Evolutionary conservation across 495 filamentous ascomycete genomes (phyloP).

Genomic region (Penicillium longicatenatum): DNA sequence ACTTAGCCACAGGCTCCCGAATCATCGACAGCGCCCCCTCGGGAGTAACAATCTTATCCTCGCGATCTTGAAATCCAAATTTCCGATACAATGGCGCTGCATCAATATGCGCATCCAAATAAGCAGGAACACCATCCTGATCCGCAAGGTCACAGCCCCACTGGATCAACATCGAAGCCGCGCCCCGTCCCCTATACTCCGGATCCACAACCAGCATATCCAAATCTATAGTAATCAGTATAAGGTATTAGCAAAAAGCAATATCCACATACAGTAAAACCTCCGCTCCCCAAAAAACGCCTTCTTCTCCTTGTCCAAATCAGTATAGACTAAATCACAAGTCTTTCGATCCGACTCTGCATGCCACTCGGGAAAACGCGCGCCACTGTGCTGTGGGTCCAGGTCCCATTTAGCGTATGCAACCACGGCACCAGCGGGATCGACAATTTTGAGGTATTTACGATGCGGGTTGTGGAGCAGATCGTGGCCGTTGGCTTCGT

Average conservation of each 20-base stretch:
- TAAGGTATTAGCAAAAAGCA: not conserved
- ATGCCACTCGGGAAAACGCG: conserved; percentile 30
- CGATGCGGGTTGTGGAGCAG: conserved; percentile 26
- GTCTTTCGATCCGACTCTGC: conserved; percentile 15
- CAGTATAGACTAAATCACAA: conserved; percentile 21
- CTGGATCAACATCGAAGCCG: conserved; percentile 47
- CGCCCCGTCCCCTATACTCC: conserved; percentile 48
- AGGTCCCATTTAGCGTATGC: conserved; percentile 34
- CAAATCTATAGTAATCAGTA: conserved; percentile 32
- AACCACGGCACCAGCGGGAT: conserved; percentile 17
- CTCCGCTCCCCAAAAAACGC: conserved; percentile 25
- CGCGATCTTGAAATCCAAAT: conserved; percentile 32
- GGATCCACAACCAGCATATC: conserved; percentile 54
- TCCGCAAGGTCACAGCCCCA: conserved; percentile 53
- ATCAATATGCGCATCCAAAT: conserved; percentile 35
- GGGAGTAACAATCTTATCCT: conserved; percentile 6
- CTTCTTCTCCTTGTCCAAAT: conserved; percentile 14
- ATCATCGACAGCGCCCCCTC: conserved; percentile 13
- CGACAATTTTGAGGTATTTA: conserved; percentile 32
- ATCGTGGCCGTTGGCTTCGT: conserved; percentile 16
- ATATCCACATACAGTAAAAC: conserved; percentile 25
- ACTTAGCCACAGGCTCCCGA: conserved; percentile 5
- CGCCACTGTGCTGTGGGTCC: conserved; percentile 28
- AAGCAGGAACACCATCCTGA: conserved; percentile 28
- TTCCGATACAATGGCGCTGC: conserved; percentile 30